Conservation (phyloP, 2,329 filamentous ascomycete genomes). For the Phoma sp. region DNA sequence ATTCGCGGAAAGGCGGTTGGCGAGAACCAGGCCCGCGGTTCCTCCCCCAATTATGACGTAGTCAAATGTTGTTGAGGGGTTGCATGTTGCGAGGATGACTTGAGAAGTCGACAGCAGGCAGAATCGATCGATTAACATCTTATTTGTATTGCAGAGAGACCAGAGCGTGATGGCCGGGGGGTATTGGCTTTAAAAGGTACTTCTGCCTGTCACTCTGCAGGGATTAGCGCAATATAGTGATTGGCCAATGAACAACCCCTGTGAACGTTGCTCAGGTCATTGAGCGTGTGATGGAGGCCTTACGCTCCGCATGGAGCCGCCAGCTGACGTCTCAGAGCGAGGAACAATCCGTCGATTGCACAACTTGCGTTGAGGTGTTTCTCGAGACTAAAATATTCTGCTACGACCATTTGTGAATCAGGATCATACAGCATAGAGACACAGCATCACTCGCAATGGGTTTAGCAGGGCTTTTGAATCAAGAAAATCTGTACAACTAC, state of each 20-base stretch:
- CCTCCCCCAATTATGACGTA: conserved; percentile 47
- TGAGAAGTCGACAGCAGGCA: conserved; percentile 1
- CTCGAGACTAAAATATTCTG: not conserved
- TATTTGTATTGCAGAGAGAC: not conserved
- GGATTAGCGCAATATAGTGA: conserved; percentile 1
- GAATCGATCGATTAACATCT: not conserved
- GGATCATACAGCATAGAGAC: not conserved
- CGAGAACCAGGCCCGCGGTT: conserved; percentile 42
- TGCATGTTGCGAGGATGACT: conserved; percentile 17
- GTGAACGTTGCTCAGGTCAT: conserved; percentile 1
- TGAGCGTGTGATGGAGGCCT: not conserved
- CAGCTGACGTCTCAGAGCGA: not conserved
- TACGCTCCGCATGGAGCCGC: not conserved
- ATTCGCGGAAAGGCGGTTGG: conserved; percentile 37
- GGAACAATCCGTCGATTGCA: no score
- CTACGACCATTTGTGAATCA: not conserved
- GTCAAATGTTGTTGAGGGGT: conserved; percentile 31
- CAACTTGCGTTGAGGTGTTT: no score
- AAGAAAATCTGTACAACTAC: conserved; percentile 40
- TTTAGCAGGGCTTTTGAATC: not conserved
- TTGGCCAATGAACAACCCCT: not conserved
- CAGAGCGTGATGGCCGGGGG: not conserved
- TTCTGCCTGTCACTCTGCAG: not conserved
- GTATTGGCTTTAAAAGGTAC: not conserved
- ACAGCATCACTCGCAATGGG: conserved; percentile 2